Conservation (phyloP, 306 rosid genomes). For the Betula pendula region DNA sequence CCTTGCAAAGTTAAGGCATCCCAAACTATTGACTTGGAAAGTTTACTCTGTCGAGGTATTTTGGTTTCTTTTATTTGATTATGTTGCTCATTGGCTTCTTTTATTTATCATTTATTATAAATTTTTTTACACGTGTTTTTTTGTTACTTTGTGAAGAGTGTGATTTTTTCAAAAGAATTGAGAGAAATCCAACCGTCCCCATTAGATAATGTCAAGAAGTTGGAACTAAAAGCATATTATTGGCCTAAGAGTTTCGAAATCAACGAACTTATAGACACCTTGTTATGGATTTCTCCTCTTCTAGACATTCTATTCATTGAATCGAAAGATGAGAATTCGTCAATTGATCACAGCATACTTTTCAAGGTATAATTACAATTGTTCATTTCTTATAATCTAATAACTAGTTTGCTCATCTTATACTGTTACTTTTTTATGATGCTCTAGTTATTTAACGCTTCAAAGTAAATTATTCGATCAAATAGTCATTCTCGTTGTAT, state of each 20-base stretch:
- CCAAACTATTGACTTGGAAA: not conserved
- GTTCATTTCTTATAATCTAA: too few relatives aligned
- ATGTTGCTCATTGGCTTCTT: not conserved
- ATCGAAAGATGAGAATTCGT: not conserved
- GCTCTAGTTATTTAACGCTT: too few relatives aligned
- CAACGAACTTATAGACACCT: slow-evolving; percentile 1
- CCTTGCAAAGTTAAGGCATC: slow-evolving; percentile 6
- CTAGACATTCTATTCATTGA: not conserved
- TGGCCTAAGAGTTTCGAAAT: too few relatives aligned
- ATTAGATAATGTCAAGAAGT: slow-evolving; percentile 15
- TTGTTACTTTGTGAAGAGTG: too few relatives aligned
- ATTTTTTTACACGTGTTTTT: too few relatives aligned
- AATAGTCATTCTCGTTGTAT: too few relatives aligned
- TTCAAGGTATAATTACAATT: not conserved
- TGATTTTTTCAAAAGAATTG: slow-evolving; percentile 9
- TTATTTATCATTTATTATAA: too few relatives aligned
- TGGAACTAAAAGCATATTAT: not conserved
- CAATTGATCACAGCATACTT: not conserved
- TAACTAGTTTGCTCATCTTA: too few relatives aligned
- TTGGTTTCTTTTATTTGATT: not conserved
- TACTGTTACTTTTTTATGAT: too few relatives aligned
- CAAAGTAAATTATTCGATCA: too few relatives aligned
- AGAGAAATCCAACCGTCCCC: slow-evolving; percentile 14
- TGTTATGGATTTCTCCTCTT: slow-evolving; percentile 25
- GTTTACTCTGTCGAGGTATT: not conserved